Conservation (phyloP, 176 grass and related monocot genomes). For the Panicum miliaceum region DNA sequence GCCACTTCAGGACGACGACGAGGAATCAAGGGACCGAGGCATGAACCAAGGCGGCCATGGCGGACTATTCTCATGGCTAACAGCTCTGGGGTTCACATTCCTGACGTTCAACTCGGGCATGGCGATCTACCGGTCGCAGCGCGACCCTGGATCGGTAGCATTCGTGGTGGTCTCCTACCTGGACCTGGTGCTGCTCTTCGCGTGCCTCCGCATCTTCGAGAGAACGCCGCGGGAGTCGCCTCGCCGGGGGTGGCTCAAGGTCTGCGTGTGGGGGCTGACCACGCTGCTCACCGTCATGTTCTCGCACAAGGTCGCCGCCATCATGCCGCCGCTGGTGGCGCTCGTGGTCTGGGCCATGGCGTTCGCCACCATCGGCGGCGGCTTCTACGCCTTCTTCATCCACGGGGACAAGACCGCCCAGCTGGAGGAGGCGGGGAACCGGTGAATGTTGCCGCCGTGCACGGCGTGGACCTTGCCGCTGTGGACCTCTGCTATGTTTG, state of each 20-base stretch:
- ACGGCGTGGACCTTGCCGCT: neutral
- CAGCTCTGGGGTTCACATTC: neutral
- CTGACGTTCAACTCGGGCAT: slow-evolving; percentile 16
- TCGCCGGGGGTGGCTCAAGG: neutral
- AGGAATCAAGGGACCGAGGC: neutral
- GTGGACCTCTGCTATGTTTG: too few relatives aligned
- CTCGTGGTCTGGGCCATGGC: neutral
- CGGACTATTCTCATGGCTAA: neutral
- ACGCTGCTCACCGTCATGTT: neutral
- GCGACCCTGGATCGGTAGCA: neutral
- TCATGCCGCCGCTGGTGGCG: neutral
- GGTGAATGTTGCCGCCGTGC: neutral
- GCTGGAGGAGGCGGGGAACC: neutral
- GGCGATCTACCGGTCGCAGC: neutral
- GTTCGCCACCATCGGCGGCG: neutral
- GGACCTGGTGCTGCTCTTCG: neutral
- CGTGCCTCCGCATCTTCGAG: neutral
- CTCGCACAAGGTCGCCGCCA: neutral
- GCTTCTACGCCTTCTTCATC: neutral
- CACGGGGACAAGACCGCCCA: neutral
- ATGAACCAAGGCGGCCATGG: neutral
- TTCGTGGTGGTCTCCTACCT: neutral
- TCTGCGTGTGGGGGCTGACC: neutral
- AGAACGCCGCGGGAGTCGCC: neutral
- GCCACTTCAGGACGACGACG: neutral